Conservation (phyloP, 1,284 basidiomycete genomes). For the Marasmius fiardii region DNA sequence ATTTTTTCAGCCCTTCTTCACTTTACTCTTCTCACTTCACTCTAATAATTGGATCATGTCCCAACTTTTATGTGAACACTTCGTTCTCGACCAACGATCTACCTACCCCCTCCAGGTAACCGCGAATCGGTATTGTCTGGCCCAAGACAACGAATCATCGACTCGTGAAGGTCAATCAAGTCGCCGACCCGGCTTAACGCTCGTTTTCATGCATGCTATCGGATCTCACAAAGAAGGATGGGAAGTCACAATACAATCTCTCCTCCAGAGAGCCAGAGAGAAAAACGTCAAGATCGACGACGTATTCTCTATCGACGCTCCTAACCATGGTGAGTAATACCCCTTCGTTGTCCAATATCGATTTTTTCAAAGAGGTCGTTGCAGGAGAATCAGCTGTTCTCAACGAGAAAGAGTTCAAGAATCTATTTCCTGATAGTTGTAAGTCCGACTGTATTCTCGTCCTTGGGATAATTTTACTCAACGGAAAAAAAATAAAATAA, state of each 20-base stretch:
- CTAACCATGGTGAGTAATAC: constrained; percentile 9
- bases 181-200: neutral
- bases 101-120: neutral
- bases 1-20: no score
- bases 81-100: neutral
- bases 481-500: no score
- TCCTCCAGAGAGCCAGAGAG: neutral
- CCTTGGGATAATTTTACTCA: neutral
- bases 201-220: constrained; percentile 6
- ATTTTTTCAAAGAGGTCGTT: no score
- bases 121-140: neutral
- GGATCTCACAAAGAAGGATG: constrained; percentile 6
- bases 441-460: neutral
- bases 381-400: constrained; percentile 8
- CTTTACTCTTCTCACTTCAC: no score
- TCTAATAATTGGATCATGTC: neutral
- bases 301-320: constrained; percentile 15
- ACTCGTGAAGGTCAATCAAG: neutral
- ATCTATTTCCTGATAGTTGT: constrained; percentile 8
- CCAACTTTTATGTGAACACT: neutral
- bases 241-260: constrained; percentile 1
- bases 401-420: constrained; percentile 9
- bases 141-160: no score
- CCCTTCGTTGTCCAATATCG: neutral
- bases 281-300: constrained; percentile 9